Evolutionary conservation across 1,139 yeast species (phyloP).

Genomic region (Taiozyma onychis): DNA sequence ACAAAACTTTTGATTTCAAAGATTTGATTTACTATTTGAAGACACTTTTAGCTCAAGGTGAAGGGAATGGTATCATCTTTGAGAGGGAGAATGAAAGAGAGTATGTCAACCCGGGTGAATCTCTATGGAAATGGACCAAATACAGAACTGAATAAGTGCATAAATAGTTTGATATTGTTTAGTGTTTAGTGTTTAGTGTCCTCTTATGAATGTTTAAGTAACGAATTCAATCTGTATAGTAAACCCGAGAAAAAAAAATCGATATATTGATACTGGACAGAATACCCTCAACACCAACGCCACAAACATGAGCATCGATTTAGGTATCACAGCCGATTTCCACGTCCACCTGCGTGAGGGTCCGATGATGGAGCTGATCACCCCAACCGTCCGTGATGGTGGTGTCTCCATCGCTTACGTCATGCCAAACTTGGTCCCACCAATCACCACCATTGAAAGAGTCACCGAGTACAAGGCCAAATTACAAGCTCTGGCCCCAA

Average conservation of each 20-base stretch:
- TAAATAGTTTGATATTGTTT: too few species aligned
- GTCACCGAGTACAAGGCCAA: slow-evolving; percentile 65
- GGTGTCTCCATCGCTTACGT: slow-evolving; percentile 88
- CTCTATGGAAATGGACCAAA: slow-evolving; percentile 46
- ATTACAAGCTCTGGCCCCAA: slow-evolving; percentile 65
- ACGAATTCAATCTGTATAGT: background rate
- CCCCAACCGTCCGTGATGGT: slow-evolving; percentile 87
- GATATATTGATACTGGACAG: too few species aligned
- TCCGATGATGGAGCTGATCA: slow-evolving; percentile 80
- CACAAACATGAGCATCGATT: slow-evolving; percentile 25
- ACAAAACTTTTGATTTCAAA: slow-evolving; percentile 26
- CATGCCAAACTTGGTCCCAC: slow-evolving; percentile 96
- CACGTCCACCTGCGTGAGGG: slow-evolving; percentile 97
- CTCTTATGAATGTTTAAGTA: background rate
- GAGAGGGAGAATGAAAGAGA: slow-evolving; percentile 37
- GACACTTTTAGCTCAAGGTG: slow-evolving; percentile 31
- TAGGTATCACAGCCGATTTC: slow-evolving; percentile 90
- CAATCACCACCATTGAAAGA: slow-evolving; percentile 72
- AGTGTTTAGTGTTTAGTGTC: too few species aligned
- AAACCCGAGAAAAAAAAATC: too few species aligned
- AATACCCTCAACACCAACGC: background rate
- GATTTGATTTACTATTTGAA: slow-evolving; percentile 34
- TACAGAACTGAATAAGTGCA: background rate
- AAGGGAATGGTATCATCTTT: slow-evolving; percentile 35
- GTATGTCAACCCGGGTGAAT: slow-evolving; percentile 48